Evolutionary conservation across 1,284 basidiomycete genomes (phyloP), one percentile per base, ranked within the genome.

Genomic region (Peniophora sp.): DNA sequence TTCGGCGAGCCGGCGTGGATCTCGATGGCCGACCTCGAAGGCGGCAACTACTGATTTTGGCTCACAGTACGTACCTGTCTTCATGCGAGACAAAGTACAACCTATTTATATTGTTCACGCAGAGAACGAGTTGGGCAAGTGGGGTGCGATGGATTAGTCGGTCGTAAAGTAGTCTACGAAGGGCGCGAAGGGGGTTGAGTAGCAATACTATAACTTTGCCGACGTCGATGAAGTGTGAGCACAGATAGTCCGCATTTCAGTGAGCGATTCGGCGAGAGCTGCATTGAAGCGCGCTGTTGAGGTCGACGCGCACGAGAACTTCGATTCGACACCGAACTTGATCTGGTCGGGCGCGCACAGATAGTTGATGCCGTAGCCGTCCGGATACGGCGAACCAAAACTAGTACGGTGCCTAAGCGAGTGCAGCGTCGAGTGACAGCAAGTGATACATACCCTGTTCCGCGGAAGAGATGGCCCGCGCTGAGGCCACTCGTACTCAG

Each of bases 321-420:
- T 98, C 51, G 87, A 90, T 69, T 98, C 95, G 63, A 98, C 85
- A 2, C 96, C 96, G 69, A 98, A 96, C 69, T 95, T 97, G 69
- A 98, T 79, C 55, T 85, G 71, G 50, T 85, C 72, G 14, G 85
- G 79, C 16, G 86, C 92, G 52, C 89, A 82, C 55, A 97, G 78
- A 67, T 98, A 96, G 63, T 92, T 96, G 60, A 95, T 87, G 2
- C 93, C 92, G 72, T 94, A 96, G 5, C 93, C 92, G 70, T 94
- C 86, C 32, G 79, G 73, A 69, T 85, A 92, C 5, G 73, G 68
- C 2, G 91, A 70, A 9, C 92, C 91, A 65, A 95, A 95, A 6
- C 83, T 84, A 53, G 3, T n/a, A n/a, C n/a, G n/a, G n/a, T n/a
- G n/a, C n/a, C n/a, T n/a, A n/a, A n/a, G n/a, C n/a, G n/a, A n/a